Evolutionary conservation across 2,329 filamentous ascomycete species (phyloP), one percentile per base, ranked within the genome.

Genomic region (Aphanoascus verrucosus): DNA sequence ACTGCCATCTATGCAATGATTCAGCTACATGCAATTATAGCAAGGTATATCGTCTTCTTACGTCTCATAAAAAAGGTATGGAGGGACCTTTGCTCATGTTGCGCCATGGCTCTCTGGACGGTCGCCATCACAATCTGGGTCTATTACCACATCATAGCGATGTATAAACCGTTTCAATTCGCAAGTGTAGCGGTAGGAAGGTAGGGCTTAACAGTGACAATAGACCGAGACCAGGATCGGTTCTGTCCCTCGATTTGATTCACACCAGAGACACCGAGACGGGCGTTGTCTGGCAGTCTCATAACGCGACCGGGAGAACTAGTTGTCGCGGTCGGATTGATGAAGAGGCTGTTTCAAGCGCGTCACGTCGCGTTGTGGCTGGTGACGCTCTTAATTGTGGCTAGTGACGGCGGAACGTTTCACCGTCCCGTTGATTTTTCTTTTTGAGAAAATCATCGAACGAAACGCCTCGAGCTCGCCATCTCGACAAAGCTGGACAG

Each of bases 31-130:
- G 8, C 15, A 11, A 12, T 34, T 7, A 45, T 4, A 38, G 28
- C 5, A 5, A 14, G 34, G 32, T 12, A 35, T 11, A 34, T 4
- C 2, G 23, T 15, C 11, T 20, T 40, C 58, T 58, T 52, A 72
- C 71, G 66, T 66, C 65, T 66, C 57, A 60, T 61, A 56, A 72
- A 71, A 55, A 72, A 72, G 19, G 70, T 69, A 59, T 72, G 68
- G 53, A 72, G 62, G 48, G 63, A 63, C 48, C 63, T 67, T 58
- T 68, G 65, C 56, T 68, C 66, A 59, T 63, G 60, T 53, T 66
- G 66, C 58, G 62, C 68, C 67, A 71, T 71, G 57, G 64, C 69
- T 65, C 64, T 65, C 52, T 47, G 38, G 20, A 52, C 38, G 42
- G 47, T 35, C 43, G 52, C 47, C 49, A 45, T 52, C 23, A 23